Base-by-base conservation (phyloP, 106 monocot species). In the Chionographis japonica region DNA sequence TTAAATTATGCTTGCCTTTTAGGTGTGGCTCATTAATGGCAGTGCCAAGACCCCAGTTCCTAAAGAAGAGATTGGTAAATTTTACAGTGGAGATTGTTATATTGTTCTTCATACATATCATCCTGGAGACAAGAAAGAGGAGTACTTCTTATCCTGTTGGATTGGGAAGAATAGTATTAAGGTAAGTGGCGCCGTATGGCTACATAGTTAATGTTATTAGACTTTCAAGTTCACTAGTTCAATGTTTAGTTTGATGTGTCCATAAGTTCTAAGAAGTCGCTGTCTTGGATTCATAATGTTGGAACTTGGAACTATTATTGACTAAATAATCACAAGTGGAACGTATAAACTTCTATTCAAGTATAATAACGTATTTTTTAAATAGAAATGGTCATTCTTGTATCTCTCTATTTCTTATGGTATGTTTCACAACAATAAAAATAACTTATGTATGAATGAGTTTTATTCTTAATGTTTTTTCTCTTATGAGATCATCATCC, bases 11-110 rank as follows among this genome's bases (percentile, higher is more conserved):
- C n/a, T 13, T 14, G 17, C 35, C 2, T n/a, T 66, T 65, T 68
- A 86, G 85, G 78, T 86, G 11, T 86, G 85, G 91, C 77, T 74
- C 63, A 77, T 92, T 37, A 82, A 88, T 77, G 82, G 80, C 43
- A 85, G 73, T 80, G 84, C 82, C 12, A 92, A 88, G 65, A 83
- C 64, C 1, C 65, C 75, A 52, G 27, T 86, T 69, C 54, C 86
- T 14, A 70, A 58, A 39, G 88, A 85, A 60, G 88, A 92, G 19
- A 78, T 83, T 59, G 92, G 92, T 63, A 92, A 88, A 76, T 88
- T 92, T 57, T 88, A 78, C 50, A 63, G 75, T 75, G 88, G 88
- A 52, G 92, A 92, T 68, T 92, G 92, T 54, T 92, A 92, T 54
- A 88, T 92, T 67, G 78, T 92, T 65, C 85, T 92, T 38, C 88